Evolutionary conservation across 2,329 filamentous ascomycete species (phyloP).

Genomic region (Aspergillus terreus): DNA sequence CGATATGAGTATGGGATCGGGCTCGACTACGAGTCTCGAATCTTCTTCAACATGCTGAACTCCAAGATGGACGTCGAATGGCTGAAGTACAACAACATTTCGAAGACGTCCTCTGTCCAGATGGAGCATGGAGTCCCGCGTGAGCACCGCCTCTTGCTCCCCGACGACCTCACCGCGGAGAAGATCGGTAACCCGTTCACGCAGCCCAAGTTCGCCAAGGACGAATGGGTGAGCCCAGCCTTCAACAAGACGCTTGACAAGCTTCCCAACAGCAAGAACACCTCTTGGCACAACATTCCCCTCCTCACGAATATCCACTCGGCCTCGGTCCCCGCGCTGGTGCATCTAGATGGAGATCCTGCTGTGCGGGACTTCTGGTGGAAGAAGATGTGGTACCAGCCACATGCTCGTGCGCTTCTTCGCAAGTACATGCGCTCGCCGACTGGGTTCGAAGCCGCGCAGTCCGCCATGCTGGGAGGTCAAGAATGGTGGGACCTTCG

Average conservation of each 20-base stretch:
- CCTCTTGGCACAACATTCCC: conserved; percentile 41
- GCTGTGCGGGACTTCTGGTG: conserved; percentile 36
- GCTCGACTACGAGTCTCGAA: conserved; percentile 49
- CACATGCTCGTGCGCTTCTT: conserved; percentile 47
- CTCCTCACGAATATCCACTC: conserved; percentile 49
- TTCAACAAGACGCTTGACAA: conserved; percentile 40
- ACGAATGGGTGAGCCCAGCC: conserved; percentile 26
- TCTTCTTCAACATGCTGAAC: conserved; percentile 47
- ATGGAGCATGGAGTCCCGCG: conserved; percentile 34
- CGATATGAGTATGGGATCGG: conserved; percentile 51
- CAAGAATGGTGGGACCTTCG: conserved; percentile 48
- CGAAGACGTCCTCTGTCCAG: conserved; percentile 33
- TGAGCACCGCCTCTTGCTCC: conserved; percentile 37
- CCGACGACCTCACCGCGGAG: conserved; percentile 32
- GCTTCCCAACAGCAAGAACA: conserved; percentile 37
- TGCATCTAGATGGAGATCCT: conserved; percentile 39
- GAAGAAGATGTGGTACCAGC: conserved; percentile 48
- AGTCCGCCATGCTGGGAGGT: conserved; percentile 44
- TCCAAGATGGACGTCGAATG: conserved; percentile 40
- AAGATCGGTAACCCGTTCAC: conserved; percentile 31
- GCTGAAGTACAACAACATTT: conserved; percentile 37
- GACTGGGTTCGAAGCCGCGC: conserved; percentile 40
- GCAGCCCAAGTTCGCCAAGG: conserved; percentile 24
- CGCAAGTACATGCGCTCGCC: conserved; percentile 47
- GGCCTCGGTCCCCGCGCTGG: conserved; percentile 42